Base-by-base conservation (phyloP, 352 stramenopile genomes). In the Phytophthora pluvialis region DNA sequence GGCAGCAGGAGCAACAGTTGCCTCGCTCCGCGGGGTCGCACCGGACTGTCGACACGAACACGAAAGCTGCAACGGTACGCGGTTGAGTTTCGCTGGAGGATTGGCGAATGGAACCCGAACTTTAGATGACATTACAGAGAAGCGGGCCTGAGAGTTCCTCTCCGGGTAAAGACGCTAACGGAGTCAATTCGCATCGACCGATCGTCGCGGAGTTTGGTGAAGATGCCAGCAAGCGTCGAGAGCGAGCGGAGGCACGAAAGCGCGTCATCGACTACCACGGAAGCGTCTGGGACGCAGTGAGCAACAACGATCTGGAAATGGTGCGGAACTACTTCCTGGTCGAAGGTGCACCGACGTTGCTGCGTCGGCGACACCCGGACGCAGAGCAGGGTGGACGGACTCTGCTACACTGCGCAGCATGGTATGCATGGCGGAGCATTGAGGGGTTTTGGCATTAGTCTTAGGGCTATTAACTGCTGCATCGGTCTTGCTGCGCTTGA, bases 251-350 rank as follows among this genome's bases (percentile, higher is more conserved):
- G 35, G 80, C 86, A 3, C 62, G 83, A 0, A 83, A 85, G 13
- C 45, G 76, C 4, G 57, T 92, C 13, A 81, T 93, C 26, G 70
- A 80, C 4, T 90, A 85, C 48, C 45, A 63, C 0, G 78, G 83
- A 9, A 82, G 58, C 1, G 62, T 86, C 11, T 94, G 86, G 86
- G 72, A 88, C 33, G 83, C 80, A 2, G 70, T 88, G 1, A 57
- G 31, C 25, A 48, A 25, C 2, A 80, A 83, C 26, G 70, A 89
- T 16, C 32, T 91, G 25, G 57, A 65, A 0, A 82, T 92, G 53
- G 52, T 94, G 28, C 62, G 70, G 38, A 76, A 80, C 42, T 92
- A 86, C 28, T 84, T 94, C 39, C 47, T 86, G 4, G 80, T 91
- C 3, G 81, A 94, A 67, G 80, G 79, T 3, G 63, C 77, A 11